Conservation (phyloP, 257 asterid species). For the Jaltomata sinuosa region DNA sequence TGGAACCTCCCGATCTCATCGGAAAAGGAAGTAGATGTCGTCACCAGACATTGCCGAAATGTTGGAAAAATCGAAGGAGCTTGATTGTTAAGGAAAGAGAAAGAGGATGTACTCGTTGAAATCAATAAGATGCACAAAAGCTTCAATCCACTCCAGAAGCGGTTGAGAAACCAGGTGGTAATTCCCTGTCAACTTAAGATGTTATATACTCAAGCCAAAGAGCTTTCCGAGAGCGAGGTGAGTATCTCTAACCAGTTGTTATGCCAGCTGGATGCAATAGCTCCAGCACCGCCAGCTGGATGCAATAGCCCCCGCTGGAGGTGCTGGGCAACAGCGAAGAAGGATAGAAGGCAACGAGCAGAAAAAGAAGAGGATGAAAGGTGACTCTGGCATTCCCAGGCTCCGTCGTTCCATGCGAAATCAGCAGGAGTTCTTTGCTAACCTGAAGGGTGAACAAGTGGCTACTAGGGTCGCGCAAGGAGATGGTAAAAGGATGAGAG, state of each 20-base stretch:
- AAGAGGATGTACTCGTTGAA: slow-evolving; percentile 64
- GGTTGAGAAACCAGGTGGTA: slow-evolving; percentile 87
- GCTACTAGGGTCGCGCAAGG: slow-evolving; percentile 91
- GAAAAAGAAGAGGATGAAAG: slow-evolving; percentile 77
- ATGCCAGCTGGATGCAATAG: slow-evolving; percentile 71
- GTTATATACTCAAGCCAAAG: slow-evolving; percentile 81
- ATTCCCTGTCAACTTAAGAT: slow-evolving; percentile 62
- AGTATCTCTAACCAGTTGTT: slow-evolving; percentile 67
- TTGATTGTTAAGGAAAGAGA: slow-evolving; percentile 91
- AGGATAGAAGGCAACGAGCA: slow-evolving; percentile 84
- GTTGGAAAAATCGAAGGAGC: slow-evolving; percentile 71
- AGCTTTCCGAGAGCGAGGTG: slow-evolving; percentile 75
- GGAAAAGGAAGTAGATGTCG: slow-evolving; percentile 34
- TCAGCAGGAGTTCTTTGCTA: slow-evolving; percentile 71
- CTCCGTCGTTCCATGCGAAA: slow-evolving; percentile 53
- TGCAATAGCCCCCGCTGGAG: slow-evolving; percentile 66
- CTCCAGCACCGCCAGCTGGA: no score
- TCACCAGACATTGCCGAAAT: slow-evolving; percentile 67
- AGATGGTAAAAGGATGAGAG: slow-evolving; percentile 48
- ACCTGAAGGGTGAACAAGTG: slow-evolving; percentile 95
- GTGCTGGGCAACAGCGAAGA: slow-evolving; percentile 78
- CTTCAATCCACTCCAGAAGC: slow-evolving; percentile 72
- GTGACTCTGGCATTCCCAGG: slow-evolving; percentile 64
- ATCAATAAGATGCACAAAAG: slow-evolving; percentile 92
- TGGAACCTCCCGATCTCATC: slow-evolving; percentile 20